Percentiles rank a stretch among this genome's conserved stretches.
Conservation (phyloP, 148 eudicot genomes). For the Polygonum maritimum region DNA sequence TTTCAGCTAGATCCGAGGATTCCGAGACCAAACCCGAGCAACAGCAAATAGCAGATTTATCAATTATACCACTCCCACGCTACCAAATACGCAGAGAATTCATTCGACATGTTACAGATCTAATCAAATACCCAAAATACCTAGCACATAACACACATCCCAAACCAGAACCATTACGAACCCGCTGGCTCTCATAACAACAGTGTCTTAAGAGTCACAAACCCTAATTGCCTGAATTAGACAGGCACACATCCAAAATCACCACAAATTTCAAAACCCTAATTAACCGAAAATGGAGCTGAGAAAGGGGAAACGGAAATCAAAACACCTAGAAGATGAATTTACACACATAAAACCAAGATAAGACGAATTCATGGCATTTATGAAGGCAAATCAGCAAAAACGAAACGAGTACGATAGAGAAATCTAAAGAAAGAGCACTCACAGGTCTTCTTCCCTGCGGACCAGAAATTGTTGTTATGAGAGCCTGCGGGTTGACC, state of each 20-base stretch:
- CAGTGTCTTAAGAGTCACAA: background rate
- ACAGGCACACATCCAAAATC: background rate
- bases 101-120: background rate
- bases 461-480: too few species aligned
- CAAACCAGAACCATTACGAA: background rate
- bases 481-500: too few species aligned
- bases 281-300: background rate
- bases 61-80: background rate
- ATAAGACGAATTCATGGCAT: background rate
- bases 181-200: background rate
- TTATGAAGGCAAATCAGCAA: background rate
- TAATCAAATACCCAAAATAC: background rate
- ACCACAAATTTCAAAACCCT: background rate
- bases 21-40: too few species aligned
- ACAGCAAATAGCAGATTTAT: background rate
- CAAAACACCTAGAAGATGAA: background rate
- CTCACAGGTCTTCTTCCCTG: too few species aligned
- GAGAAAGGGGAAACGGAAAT: background rate
- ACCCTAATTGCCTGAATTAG: background rate
- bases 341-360: background rate
- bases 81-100: background rate
- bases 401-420: background rate
- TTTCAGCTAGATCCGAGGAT: too few species aligned
- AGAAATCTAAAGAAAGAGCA: background rate
- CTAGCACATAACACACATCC: background rate